These are phyloP conservation scores for Candida taoyuanica DNA, from an alignment of 805 yeast species.

Conservation along the genomic window DNA sequence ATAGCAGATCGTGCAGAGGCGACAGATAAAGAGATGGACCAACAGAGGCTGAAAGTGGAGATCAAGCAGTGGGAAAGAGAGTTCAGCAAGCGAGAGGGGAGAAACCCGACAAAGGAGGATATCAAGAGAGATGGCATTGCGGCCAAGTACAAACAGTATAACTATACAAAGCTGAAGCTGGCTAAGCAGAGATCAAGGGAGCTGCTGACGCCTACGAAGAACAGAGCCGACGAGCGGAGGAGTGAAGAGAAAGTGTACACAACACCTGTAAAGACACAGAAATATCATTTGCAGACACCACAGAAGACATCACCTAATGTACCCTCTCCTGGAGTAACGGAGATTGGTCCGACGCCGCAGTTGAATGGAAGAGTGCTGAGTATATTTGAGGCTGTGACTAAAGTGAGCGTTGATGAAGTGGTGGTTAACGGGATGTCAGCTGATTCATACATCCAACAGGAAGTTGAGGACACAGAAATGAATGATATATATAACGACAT, in stretches of 20 bases:
- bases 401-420: too few species aligned
- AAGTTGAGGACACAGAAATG: slow-evolving; percentile 14
- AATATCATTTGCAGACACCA: slow-evolving; percentile 17
- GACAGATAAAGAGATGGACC: slow-evolving; percentile 14
- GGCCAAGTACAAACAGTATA: slow-evolving; percentile 5
- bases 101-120: slow-evolving; percentile 46
- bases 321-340: slow-evolving; percentile 24
- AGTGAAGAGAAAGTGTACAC: background rate
- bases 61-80: slow-evolving; percentile 54
- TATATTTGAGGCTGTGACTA: slow-evolving; percentile 47
- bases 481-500: too few species aligned
- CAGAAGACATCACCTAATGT: slow-evolving; percentile 22
- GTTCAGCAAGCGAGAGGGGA: slow-evolving; percentile 35
- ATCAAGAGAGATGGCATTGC: slow-evolving; percentile 38
- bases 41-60: slow-evolving; percentile 32
- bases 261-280: background rate
- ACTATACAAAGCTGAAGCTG: slow-evolving; percentile 2
- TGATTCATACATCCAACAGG: slow-evolving; percentile 12
- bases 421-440: too few species aligned
- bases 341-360: slow-evolving; percentile 86
- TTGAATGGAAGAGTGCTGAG: slow-evolving; percentile 72
- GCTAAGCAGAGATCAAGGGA: background rate
- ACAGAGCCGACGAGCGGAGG: background rate
- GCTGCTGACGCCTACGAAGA: background rate
- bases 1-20: too few species aligned